Percentiles rank a stretch among this genome's conserved stretches.
These are phyloP conservation scores for Pisolithus sp. DNA, from an alignment of 768 basidiomycete genomes.

Conservation along the genomic window DNA sequence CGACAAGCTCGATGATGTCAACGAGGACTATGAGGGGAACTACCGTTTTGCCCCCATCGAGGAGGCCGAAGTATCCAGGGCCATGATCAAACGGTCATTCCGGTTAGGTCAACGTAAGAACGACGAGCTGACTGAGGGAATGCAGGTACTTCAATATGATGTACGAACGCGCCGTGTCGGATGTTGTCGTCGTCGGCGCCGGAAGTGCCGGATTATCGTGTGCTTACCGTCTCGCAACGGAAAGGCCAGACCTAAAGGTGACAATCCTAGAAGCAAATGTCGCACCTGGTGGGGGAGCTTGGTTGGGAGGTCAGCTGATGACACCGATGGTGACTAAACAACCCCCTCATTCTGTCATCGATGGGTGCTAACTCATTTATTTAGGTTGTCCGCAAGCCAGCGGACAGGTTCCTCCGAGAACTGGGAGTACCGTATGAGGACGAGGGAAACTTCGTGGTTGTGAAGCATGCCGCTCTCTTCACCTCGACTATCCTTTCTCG, in stretches of 20 bases:
- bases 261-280: slow-evolving; percentile 72
- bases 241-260: slow-evolving; percentile 59
- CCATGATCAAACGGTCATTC: slow-evolving; percentile 66
- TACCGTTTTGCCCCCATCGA: slow-evolving; percentile 70
- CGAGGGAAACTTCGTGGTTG: slow-evolving; percentile 71
- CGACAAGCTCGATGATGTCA: slow-evolving; percentile 13
- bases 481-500: slow-evolving; percentile 70
- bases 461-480: slow-evolving; percentile 78
- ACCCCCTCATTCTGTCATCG: neutral
- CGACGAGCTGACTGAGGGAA: slow-evolving; percentile 2
- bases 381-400: slow-evolving; percentile 76
- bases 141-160: slow-evolving; percentile 65
- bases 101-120: neutral
- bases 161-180: slow-evolving; percentile 70
- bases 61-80: slow-evolving; percentile 69
- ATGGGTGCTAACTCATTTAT: neutral
- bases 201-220: slow-evolving; percentile 66
- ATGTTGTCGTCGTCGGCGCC: slow-evolving; percentile 72
- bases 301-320: slow-evolving; percentile 78
- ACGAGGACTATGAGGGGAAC: slow-evolving; percentile 46
- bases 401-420: slow-evolving; percentile 62
- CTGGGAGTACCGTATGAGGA: slow-evolving; percentile 72
- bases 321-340: slow-evolving; percentile 56
- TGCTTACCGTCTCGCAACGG: slow-evolving; percentile 65
- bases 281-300: slow-evolving; percentile 73